Percentiles rank a stretch among this genome's conserved stretches.
These are phyloP conservation scores for Neoboletus magnificus DNA, from an alignment of 768 basidiomycete species.

Conservation along the genomic window DNA sequence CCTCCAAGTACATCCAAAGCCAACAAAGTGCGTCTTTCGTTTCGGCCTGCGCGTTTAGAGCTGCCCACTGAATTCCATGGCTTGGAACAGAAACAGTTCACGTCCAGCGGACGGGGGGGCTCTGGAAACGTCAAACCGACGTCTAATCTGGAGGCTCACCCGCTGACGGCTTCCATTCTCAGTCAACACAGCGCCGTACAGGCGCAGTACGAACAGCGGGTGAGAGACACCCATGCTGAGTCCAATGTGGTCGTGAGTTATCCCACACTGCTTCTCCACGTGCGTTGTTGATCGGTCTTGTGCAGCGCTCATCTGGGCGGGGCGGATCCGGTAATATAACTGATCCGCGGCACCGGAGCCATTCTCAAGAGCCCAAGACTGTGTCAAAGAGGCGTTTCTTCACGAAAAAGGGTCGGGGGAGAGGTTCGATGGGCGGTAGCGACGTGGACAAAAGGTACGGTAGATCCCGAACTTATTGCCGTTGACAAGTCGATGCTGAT, in stretches of 20 bases:
- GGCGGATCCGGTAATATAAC: slow-evolving; percentile 29
- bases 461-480: not conserved
- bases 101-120: slow-evolving; percentile 26
- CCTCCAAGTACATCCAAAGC: not conserved
- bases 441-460: slow-evolving; percentile 6
- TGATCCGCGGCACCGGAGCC: slow-evolving; percentile 3
- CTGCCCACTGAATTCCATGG: not conserved
- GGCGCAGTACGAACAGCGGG: slow-evolving; percentile 15
- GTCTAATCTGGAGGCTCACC: slow-evolving; percentile 11
- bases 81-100: slow-evolving; percentile 2
- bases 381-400: slow-evolving; percentile 8
- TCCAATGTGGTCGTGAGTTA: slow-evolving; percentile 16
- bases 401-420: slow-evolving; percentile 13
- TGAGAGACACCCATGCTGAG: slow-evolving; percentile 16
- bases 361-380: slow-evolving; percentile 1
- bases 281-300: not conserved
- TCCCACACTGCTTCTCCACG: not conserved
- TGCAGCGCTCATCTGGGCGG: slow-evolving; percentile 25
- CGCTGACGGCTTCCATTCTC: slow-evolving; percentile 25
- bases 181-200: slow-evolving; percentile 11
- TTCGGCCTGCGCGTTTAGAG: not conserved
- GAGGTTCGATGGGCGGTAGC: not conserved
- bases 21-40: not conserved
- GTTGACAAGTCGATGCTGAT: not conserved
- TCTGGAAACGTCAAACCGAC: slow-evolving; percentile 22